phyloP scores from a whole-genome alignment of 192 early-diverging fungal species.

The Linnemannia zychae region DNA sequence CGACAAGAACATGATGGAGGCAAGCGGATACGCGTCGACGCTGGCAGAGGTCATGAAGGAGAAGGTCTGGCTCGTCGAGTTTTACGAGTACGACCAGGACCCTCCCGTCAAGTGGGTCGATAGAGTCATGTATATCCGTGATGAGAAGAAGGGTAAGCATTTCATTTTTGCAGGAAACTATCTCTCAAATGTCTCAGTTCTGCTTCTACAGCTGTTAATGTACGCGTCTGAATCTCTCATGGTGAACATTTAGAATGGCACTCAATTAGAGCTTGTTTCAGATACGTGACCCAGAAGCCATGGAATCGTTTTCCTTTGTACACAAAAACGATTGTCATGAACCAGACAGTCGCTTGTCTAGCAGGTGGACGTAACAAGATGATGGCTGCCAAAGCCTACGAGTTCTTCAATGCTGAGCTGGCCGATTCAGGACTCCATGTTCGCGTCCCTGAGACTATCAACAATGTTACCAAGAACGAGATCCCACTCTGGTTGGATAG shows the following conservation, averaged over 20 bases:
- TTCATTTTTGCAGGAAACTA: background rate
- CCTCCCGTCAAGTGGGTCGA: slow-evolving; percentile 84
- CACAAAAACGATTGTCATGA: slow-evolving; percentile 83
- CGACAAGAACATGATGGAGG: slow-evolving; percentile 93
- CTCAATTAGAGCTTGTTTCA: slow-evolving; percentile 88
- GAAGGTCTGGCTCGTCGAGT: slow-evolving; percentile 85
- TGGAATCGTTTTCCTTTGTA: slow-evolving; percentile 89
- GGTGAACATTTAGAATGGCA: slow-evolving; percentile 73
- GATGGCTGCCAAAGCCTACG: slow-evolving; percentile 91
- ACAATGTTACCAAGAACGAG: slow-evolving; percentile 84
- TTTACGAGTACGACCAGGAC: slow-evolving; percentile 77
- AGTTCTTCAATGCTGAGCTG: slow-evolving; percentile 87
- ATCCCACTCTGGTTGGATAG: slow-evolving; percentile 86
- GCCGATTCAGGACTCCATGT: slow-evolving; percentile 77
- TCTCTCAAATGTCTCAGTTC: background rate
- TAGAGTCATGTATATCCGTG: slow-evolving; percentile 78
- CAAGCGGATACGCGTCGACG: slow-evolving; percentile 84
- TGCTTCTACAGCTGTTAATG: background rate
- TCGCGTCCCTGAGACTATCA: slow-evolving; percentile 86
- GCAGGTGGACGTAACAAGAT: slow-evolving; percentile 93
- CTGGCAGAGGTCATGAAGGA: slow-evolving; percentile 84
- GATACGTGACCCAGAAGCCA: slow-evolving; percentile 91
- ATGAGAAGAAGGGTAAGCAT: slow-evolving; percentile 64
- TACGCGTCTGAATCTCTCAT: background rate
- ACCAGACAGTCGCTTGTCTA: slow-evolving; percentile 85